These are phyloP conservation scores for Mycena latifolia DNA, from an alignment of 768 basidiomycete species.

Conservation along the genomic window DNA sequence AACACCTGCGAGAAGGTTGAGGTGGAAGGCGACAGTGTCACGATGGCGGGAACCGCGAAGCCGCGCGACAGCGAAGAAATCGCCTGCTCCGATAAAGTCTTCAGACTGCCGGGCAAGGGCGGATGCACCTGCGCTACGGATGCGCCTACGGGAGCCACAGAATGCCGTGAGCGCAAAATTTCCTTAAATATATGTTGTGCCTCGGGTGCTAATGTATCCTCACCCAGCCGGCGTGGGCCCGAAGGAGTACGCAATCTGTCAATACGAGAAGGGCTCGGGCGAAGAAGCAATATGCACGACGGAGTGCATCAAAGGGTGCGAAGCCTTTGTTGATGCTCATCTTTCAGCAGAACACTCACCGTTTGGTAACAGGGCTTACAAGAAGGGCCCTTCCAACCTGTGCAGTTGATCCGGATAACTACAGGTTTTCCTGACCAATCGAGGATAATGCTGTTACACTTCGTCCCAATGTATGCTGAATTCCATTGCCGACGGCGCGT, in stretches of 20 bases:
- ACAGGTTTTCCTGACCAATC: no score
- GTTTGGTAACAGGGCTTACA: no score
- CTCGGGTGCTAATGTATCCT: no score
- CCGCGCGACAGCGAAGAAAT: not conserved
- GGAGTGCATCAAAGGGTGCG: not conserved
- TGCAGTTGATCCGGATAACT: no score
- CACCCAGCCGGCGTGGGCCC: not conserved
- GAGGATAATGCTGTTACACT: no score
- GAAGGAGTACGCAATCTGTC: conserved; percentile 3
- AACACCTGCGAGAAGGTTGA: not conserved
- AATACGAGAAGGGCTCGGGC: conserved; percentile 6
- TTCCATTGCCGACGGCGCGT: no score
- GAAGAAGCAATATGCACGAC: not conserved
- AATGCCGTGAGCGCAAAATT: conserved; percentile 20
- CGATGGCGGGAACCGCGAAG: not conserved
- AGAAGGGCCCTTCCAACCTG: no score
- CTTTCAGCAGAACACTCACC: no score
- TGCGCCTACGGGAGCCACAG: not conserved
- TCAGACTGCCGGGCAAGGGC: not conserved
- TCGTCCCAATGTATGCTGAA: no score
- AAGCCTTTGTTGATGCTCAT: no score
- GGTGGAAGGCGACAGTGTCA: conserved; percentile 5
- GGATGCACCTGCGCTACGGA: conserved; percentile 4
- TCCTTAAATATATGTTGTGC: no score
- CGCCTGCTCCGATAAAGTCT: not conserved